Evolutionary conservation across 805 yeast genomes (phyloP).

Genomic region (Wickerhamiella cacticola): DNA sequence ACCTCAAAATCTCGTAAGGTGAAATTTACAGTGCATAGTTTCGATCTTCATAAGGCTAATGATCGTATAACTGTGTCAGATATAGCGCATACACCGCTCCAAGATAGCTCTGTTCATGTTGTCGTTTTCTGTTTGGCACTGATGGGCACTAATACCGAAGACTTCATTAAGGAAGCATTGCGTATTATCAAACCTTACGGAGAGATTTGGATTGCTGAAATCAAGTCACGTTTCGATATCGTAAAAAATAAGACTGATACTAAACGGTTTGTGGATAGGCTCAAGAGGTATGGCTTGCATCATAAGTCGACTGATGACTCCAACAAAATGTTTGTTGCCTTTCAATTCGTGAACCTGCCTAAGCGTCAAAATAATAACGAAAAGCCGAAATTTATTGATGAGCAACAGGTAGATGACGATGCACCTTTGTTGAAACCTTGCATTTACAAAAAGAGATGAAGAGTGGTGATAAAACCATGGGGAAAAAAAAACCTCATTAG

Average conservation of each 20-base stretch:
- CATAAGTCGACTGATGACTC: slow-evolving; percentile 76
- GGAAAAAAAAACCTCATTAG: no score
- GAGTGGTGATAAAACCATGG: no score
- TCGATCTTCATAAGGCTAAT: slow-evolving; percentile 83
- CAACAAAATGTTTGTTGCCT: slow-evolving; percentile 89
- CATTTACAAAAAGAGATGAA: slow-evolving; percentile 79
- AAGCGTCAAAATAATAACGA: slow-evolving; percentile 15
- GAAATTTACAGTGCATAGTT: slow-evolving; percentile 60
- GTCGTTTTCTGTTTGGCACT: slow-evolving; percentile 90
- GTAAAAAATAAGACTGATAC: slow-evolving; percentile 38
- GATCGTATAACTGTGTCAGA: slow-evolving; percentile 93
- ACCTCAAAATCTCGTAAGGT: slow-evolving; percentile 29
- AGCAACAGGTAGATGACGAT: slow-evolving; percentile 39
- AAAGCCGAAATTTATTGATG: slow-evolving; percentile 46
- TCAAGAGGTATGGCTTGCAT: slow-evolving; percentile 68
- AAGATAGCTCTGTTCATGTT: slow-evolving; percentile 64
- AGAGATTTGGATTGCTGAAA: slow-evolving; percentile 95
- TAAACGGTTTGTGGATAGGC: slow-evolving; percentile 58
- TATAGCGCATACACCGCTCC: slow-evolving; percentile 76
- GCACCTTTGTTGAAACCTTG: slow-evolving; percentile 78
- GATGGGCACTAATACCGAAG: slow-evolving; percentile 95
- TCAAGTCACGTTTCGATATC: slow-evolving; percentile 64
- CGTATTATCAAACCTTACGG: slow-evolving; percentile 82
- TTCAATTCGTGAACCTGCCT: slow-evolving; percentile 72
- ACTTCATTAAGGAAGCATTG: slow-evolving; percentile 81